Conservation (phyloP, 2,329 filamentous ascomycete species). For the Fonsecaea erecta region DNA sequence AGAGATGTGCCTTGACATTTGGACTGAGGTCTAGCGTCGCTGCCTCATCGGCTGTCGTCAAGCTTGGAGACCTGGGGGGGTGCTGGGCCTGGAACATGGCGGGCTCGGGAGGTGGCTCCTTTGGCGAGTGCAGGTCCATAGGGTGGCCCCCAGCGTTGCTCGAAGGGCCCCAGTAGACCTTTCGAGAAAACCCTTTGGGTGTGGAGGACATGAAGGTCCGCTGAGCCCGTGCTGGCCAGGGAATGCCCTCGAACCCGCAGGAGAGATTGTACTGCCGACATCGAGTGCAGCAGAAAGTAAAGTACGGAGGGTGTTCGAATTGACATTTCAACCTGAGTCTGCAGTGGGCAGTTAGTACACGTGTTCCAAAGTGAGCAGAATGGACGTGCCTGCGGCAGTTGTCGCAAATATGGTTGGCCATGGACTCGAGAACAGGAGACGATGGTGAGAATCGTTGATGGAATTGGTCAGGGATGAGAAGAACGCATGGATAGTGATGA, state of each 20-base stretch:
- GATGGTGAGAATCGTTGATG: not conserved
- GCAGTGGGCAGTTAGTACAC: not conserved
- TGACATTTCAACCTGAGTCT: conserved; percentile 8
- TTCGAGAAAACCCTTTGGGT: conserved; percentile 6
- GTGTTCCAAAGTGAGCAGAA: not conserved
- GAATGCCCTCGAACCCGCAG: not conserved
- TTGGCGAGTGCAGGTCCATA: conserved; percentile 2
- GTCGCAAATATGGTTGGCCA: conserved; percentile 4
- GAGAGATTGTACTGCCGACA: conserved; percentile 6
- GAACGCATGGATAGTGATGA: not conserved
- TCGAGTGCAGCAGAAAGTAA: not conserved
- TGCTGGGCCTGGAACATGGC: not conserved
- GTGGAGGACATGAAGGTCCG: conserved; percentile 3
- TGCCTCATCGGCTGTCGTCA: not conserved
- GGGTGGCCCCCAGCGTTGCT: conserved; percentile 11
- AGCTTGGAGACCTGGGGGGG: not conserved
- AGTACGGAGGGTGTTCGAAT: conserved; percentile 2
- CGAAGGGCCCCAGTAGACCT: conserved; percentile 18
- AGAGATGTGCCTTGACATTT: conserved; percentile 7
- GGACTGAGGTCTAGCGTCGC: not conserved
- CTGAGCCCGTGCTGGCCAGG: conserved; percentile 8
- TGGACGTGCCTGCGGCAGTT: conserved; percentile 6
- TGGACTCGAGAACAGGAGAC: not conserved
- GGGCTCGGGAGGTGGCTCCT: conserved; percentile 1
- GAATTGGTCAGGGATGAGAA: not conserved